phyloP scores from a whole-genome alignment of 164 flowering plant genomes.

The Litsea cubeba region DNA sequence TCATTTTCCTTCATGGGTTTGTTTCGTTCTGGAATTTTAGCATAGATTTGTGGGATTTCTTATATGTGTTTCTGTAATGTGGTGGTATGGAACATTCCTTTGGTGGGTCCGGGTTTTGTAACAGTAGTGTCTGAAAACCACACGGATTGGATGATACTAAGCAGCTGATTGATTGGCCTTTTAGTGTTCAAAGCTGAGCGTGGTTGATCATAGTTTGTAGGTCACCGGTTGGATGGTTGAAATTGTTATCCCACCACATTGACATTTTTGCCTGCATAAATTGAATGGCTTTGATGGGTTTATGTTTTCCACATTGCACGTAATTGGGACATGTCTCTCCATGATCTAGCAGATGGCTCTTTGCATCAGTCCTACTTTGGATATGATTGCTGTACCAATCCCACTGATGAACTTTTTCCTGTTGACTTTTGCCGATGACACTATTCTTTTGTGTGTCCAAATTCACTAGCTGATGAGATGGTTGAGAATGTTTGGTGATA shows the following conservation, averaged over 20 bases:
- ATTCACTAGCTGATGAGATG: neutral
- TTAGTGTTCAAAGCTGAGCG: too few species aligned
- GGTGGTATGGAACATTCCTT: neutral
- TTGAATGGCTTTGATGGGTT: neutral
- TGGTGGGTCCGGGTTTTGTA: neutral
- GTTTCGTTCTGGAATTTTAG: neutral
- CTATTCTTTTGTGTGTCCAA: too few species aligned
- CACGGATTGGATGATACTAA: neutral
- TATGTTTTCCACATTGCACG: neutral
- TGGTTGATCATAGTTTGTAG: too few species aligned
- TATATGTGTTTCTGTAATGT: too few species aligned
- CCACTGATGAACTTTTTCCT: too few species aligned
- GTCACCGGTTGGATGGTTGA: too few species aligned
- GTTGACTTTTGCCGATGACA: too few species aligned
- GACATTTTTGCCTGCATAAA: neutral
- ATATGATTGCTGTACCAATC: neutral
- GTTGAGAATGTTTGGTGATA: neutral
- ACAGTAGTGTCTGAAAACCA: neutral
- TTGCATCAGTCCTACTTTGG: neutral
- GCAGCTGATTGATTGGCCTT: neutral
- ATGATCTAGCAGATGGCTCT: neutral
- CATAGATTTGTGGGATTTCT: neutral
- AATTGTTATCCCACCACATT: too few species aligned
- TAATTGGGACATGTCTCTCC: neutral
- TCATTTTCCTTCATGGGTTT: neutral